A percentile compares a stretch with the other conserved stretches of the same genome.
Conservation (phyloP, 1,139 yeast species). For the Citeromyces siamensis region DNA sequence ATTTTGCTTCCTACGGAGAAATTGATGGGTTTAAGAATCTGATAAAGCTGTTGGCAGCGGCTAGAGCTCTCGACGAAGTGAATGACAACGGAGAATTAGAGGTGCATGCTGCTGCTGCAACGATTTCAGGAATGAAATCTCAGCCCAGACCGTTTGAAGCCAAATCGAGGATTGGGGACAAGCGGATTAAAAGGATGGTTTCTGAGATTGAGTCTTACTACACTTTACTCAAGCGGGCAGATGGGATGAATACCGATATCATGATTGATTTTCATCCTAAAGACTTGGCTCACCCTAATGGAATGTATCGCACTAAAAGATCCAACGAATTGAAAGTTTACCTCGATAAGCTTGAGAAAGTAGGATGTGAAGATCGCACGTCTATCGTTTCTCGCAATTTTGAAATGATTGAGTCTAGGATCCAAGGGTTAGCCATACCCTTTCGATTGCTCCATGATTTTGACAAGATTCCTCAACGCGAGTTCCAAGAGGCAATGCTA, state of each 20-base stretch:
- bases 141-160: no score
- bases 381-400: not conserved
- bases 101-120: not conserved
- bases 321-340: not conserved
- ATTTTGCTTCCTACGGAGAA: not conserved
- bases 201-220: no score
- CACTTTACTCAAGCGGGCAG: no score
- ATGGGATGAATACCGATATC: no score
- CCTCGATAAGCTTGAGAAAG: not conserved
- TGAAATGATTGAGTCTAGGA: not conserved
- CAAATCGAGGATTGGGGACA: no score
- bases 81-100: not conserved
- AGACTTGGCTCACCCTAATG: not conserved
- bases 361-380: not conserved
- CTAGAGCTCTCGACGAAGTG: slow-evolving; percentile 1
- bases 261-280: no score
- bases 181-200: no score
- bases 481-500: slow-evolving; percentile 10
- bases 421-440: not conserved
- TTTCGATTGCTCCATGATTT: not conserved
- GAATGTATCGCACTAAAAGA: not conserved
- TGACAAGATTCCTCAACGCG: slow-evolving; percentile 5
- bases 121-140: not conserved
- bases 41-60: not conserved
- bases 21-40: not conserved